A percentile compares a stretch with the other conserved stretches of the same genome.
Conservation (phyloP, 2,329 filamentous ascomycete species). For the Colletotrichum somersetense region DNA sequence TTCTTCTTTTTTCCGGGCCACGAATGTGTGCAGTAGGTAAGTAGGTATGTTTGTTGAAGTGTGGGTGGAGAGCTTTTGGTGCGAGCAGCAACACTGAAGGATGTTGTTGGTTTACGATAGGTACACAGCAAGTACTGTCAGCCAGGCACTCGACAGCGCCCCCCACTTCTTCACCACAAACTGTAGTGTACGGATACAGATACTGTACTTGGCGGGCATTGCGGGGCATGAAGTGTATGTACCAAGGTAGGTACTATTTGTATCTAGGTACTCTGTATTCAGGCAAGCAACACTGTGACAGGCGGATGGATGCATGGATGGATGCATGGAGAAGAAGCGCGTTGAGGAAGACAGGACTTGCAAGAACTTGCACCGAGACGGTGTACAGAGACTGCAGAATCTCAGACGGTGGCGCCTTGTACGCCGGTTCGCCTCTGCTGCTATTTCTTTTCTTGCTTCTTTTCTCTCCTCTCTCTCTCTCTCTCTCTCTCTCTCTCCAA, state of each 20-base stretch:
- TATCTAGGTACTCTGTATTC: no score
- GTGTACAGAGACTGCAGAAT: slow-evolving; percentile 12
- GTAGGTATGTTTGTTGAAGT: background rate
- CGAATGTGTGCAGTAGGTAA: no score
- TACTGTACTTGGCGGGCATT: no score
- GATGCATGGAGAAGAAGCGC: background rate
- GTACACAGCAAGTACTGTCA: background rate
- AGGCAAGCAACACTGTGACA: background rate
- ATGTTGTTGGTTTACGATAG: background rate
- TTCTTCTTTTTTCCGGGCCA: background rate
- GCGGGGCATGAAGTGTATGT: no score
- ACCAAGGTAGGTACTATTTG: no score
- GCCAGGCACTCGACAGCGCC: no score
- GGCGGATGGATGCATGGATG: background rate
- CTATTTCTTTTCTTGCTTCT: background rate
- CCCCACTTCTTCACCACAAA: no score
- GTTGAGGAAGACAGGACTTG: background rate
- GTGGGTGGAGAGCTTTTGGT: slow-evolving; percentile 4
- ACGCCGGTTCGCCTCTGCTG: background rate
- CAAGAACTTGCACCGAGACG: background rate
- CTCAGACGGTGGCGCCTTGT: background rate
- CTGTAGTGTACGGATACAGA: no score
- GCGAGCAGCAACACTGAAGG: background rate
- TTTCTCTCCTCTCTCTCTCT: background rate
- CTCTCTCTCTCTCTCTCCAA: background rate